Evolutionary conservation across 768 basidiomycete genomes (phyloP).

Genomic region (Tulasnella sp.): DNA sequence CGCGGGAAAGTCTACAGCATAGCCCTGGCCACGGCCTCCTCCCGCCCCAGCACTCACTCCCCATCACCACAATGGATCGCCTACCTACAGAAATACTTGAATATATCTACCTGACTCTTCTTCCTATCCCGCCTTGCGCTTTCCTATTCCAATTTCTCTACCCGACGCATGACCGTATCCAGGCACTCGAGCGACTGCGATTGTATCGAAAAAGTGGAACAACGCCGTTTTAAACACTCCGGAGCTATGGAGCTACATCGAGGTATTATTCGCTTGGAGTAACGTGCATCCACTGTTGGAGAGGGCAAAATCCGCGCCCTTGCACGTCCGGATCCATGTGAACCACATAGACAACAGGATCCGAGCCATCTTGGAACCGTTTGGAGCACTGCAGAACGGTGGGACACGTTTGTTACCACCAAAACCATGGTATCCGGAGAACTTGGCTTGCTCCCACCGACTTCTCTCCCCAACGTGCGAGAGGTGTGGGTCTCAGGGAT

Average conservation of each 20-base stretch:
- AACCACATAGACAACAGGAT: neutral
- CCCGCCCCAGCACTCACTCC: too few species aligned
- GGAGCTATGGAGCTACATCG: neutral
- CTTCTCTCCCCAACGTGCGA: neutral
- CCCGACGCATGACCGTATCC: neutral
- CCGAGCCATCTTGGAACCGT: neutral
- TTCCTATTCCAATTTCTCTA: neutral
- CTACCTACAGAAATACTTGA: neutral
- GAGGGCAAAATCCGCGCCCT: neutral
- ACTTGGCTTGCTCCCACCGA: neutral
- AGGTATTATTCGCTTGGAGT: neutral
- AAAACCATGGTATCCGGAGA: too few species aligned
- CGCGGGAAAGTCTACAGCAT: too few species aligned
- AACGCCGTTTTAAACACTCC: neutral
- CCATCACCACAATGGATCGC: neutral
- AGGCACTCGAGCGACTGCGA: neutral
- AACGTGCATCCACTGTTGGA: neutral
- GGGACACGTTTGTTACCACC: neutral
- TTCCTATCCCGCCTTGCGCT: neutral
- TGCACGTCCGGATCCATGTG: neutral
- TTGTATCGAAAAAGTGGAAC: neutral
- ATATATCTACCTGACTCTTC: neutral
- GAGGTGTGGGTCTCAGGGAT: neutral
- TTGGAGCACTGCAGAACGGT: neutral
- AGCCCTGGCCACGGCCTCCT: too few species aligned